Evolutionary conservation across 345 rosid genomes (phyloP), one percentile per base, ranked within the genome.

Genomic region (Citrus unshiu): DNA sequence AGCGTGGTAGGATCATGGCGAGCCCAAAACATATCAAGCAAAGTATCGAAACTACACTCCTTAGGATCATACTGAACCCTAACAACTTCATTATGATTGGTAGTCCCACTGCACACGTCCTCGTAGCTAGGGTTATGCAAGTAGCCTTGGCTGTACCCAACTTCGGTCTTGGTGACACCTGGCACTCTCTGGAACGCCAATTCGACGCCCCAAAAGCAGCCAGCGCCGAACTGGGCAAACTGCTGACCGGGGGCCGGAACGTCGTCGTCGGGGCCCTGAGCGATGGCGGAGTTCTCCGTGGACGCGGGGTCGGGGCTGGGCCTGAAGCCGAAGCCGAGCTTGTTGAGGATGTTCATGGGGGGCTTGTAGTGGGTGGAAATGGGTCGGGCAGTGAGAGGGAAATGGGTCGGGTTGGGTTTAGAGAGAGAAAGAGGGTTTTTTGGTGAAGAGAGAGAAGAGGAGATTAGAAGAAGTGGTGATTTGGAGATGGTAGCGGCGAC

Each of bases 191-290:
- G 99, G 80, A 89, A 90, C 61, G 89, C 92, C 78, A 96, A 83
- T 84, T 96, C 99, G 1, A 93, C 93, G 0, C 99, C 98, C 99
- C 99, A 95, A 83, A 95, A 95, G 74, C 99, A 95, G 1, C 99
- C 99, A 0, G 98, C 99, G 2, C 97, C 99, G 74, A 96, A 91
- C 77, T 96, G 97, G 8, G 90, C 88, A 78, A 94, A 94, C 59
- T 80, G 85, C 85, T 90, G 95, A 13, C 97, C 98, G 0, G 97
- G 88, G 7, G 91, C 84, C 2, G 98, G 99, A 2, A 82, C 30
- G 66, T 91, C 97, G 24, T 89, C 91, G 74, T 96, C 99, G 2
- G 91, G 86, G 19, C 90, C 90, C 70, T 89, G 99, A 29, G 93
- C 85, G 84, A 91, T 85, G 49, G 95, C 85, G 3, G 94, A 88